Evolutionary conservation across 768 basidiomycete genomes (phyloP), one percentile per base, ranked within the genome.

Genomic region (Suillus decipiens): DNA sequence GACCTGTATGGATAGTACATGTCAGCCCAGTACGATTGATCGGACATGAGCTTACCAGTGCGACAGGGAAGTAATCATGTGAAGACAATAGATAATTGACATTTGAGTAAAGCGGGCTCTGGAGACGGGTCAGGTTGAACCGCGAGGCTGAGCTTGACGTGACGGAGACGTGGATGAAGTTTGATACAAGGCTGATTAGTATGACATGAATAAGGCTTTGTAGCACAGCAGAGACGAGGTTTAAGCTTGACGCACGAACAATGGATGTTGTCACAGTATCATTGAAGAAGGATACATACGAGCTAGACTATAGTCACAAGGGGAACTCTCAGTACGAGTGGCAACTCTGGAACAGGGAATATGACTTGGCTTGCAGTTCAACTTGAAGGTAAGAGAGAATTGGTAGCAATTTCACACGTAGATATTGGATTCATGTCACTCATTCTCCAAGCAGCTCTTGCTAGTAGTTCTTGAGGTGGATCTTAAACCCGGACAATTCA

Each of bases 1-100:
- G 2, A 67, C 66, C 66, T 67, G 45, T 17, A 22, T 19, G 1
- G 22, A 36, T 11, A 3, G 51, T 59, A 15, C 2, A 22, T 15
- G 19, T 24, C 22, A 61, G 22, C 7, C n/a, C 12, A 31, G 28
- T 17, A 9, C n/a, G n/a, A 55, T 4, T 36, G 22, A 15, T 22
- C 12, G 12, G 34, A 22, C 1, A 8, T 7, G 2, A 55, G n/a
- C n/a, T 37, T 55, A 55, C 54, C 14, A 37, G n/a, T 15, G 54
- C 54, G 22, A 55, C 22, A 12, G n/a, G 36, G 36, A 36, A 55
- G 54, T 22, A 15, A 9, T 22, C 8, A 7, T 24, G 14, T 9
- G 54, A 36, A 37, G 54, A 37, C 7, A 14, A 1, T n/a, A 54
- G n/a, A n/a, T n/a, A n/a, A n/a, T n/a, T 54, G n/a, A 15, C 22